Base-by-base conservation (phyloP, 345 rosid species). In the Citrus australasica region DNA sequence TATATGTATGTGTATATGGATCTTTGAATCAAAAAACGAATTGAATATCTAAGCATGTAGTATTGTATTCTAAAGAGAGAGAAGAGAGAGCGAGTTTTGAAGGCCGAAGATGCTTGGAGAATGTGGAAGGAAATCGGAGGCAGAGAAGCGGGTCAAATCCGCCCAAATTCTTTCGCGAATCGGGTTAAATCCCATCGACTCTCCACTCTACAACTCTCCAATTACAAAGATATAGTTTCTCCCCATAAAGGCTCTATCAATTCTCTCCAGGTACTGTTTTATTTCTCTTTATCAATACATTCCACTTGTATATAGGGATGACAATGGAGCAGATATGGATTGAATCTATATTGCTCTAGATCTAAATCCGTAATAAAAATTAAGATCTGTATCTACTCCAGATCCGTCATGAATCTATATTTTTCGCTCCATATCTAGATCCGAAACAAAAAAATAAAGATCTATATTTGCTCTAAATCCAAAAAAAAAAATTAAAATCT, bases 211-310 rank as follows among this genome's bases (percentile, higher is more conserved):
- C 89, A 89, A 58, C 92, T 93, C 90, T 90, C 95, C 79, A 92
- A 92, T 78, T 73, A 78, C 78, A 93, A 93, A 82, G 98, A 95
- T 79, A 85, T 93, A 38, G 91, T 93, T 71, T 92, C 97, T 46
- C 82, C 97, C 79, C 98, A 95, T 70, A 87, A 88, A 76, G 97
- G 97, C 84, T 82, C 99, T 88, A 80, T 95, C 68, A 95, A 92
- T 86, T 91, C 97, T 77, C 93, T 95, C 74, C 98, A 94, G 93
- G 96, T 95, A 74, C 77, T 51, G 24, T 25, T 16, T 76, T 30
- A 6, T 42, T 46, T 71, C 17, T 21, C 22, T 28, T 46, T 17
- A 32, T 6, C 6, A 11, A 71, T 53, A 28, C 9, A 9, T 71
- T 71, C 21, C 19, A 14, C 25, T 37, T 71, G 63, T 33, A 16